Conservation (phyloP, 805 yeast genomes). For the Candida khao-thaluensis region DNA sequence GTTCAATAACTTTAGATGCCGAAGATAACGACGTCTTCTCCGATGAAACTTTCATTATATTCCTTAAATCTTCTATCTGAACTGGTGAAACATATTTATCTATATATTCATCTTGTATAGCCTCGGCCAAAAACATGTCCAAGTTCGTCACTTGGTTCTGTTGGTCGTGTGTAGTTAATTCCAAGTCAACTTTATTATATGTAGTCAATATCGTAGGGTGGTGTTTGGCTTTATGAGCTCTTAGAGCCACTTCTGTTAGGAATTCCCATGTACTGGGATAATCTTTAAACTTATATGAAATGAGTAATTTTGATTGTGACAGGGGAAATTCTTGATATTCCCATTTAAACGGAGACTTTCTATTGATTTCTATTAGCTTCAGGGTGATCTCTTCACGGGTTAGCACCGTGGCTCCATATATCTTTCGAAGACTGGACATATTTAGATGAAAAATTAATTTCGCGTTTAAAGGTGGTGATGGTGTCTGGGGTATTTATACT, state of each 20-base stretch:
- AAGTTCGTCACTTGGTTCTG: constrained; percentile 47
- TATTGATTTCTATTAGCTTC: constrained; percentile 1
- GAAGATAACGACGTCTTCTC: constrained; percentile 6
- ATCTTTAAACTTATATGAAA: constrained; percentile 37
- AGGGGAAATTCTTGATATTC: neutral
- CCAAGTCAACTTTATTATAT: constrained; percentile 56
- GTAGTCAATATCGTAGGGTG: constrained; percentile 70
- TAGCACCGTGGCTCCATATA: constrained; percentile 3
- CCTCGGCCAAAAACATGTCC: constrained; percentile 57
- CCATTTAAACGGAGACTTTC: constrained; percentile 5
- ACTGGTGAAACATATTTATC: constrained; percentile 3
- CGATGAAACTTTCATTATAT: constrained; percentile 1
- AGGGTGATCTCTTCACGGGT: neutral
- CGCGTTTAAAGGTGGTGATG: too few species aligned
- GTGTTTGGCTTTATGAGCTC: constrained; percentile 59
- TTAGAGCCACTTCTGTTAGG: constrained; percentile 54
- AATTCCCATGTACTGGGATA: constrained; percentile 70
- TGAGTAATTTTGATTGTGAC: neutral
- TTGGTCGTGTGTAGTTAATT: constrained; percentile 65
- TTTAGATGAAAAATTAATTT: too few species aligned
- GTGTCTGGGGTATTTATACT: constrained; percentile 39
- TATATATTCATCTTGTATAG: constrained; percentile 20
- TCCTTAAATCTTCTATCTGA: constrained; percentile 4
- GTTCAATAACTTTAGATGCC: constrained; percentile 7
- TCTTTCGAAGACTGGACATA: neutral